Base-by-base conservation (phyloP, 257 asterid genomes). In the Craterostigma plantagineum region DNA sequence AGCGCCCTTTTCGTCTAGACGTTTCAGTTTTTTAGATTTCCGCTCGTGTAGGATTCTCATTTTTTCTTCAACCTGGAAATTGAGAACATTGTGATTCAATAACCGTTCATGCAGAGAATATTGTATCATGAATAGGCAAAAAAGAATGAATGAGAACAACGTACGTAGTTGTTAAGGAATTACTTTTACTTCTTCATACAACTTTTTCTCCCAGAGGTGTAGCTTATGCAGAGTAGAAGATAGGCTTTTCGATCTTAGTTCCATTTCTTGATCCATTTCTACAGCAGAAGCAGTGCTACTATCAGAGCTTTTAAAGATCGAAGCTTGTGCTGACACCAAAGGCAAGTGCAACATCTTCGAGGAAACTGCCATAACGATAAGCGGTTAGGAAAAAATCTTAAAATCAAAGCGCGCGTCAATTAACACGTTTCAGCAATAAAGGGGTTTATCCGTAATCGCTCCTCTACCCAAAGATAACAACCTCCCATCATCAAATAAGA, bases 181-280 rank as follows among this genome's bases (percentile, higher is more conserved):
- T 43, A 86, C 97, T 94, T 81, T 86, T 16, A 86, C 97, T 64
- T 86, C 97, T 53, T 86, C 93, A 50, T 65, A 76, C 57, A 86
- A 65, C 53, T 86, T 86, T 65, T 86, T 86, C 81, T 86, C 97
- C 97, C 97, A 86, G 35, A 86, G 76, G 65, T 67, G 61, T 45
- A 86, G 66, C 69, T 86, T 86, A 35, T 76, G 94, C 54, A 86
- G 70, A 10, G 91, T 86, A 33, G 97, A 86, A 23, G 97, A 81
- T 54, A 86, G 79, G 46, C 55, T 79, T 57, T 43, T 76, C 44
- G 86, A 69, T 66, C 79, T 76, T 52, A 68, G 60, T 53, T 58
- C 76, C 68, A 76, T 36, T 40, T 69, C 83, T 46, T 65, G 77
- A 50, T 75, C 81, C 17, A 64, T 63, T 17, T 76, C 79, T 42